Evolutionary conservation across 2,329 filamentous ascomycete genomes (phyloP), one percentile per base, ranked within the genome.

Genomic region (Ophiostoma himal-ulmi): DNA sequence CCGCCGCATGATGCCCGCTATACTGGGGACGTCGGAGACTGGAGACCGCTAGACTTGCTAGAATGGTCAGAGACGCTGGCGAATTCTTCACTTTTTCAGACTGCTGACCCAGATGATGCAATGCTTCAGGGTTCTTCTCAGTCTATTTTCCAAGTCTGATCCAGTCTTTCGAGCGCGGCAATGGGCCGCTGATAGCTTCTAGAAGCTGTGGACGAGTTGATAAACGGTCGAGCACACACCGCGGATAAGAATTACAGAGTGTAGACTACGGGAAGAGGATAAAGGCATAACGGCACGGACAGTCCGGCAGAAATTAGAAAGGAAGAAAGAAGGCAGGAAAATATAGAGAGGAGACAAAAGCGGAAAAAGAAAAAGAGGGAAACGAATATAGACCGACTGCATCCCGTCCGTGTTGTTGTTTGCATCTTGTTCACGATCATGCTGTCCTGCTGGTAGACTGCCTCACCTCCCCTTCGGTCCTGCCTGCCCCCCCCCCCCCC

Each of bases 41-140:
- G 52, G 52, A 54, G 52, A 26, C 52, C 52, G 52, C 52, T 57
- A 26, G n/a, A 30, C 22, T 22, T 22, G n/a, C 44, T n/a, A 17
- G 7, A 48, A 20, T 20, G n/a, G 44, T 20, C n/a, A 48, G 17
- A 6, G 14, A 48, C 34, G 10, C 60, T 34, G 34, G 36, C 41
- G 62, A 65, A 60, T 34, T 60, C 57, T 60, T 22, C 52, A 26
- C 52, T 57, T 26, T 54, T 13, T 8, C n/a, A 26, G 52, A 8
- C n/a, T 60, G 57, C 57, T 60, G 34, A 26, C 26, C 54, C 13
- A 26, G 57, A 60, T 60, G 57, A 60, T 60, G 57, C 57, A 60
- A 60, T 60, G 26, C 22, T 34, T 34, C 57, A 60, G 57, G 22
- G 57, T 60, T 22, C 52, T 26, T 20, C 11, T 26, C 10, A 57